Conservation (phyloP, 768 basidiomycete species). For the Antrodiella citrinella region DNA sequence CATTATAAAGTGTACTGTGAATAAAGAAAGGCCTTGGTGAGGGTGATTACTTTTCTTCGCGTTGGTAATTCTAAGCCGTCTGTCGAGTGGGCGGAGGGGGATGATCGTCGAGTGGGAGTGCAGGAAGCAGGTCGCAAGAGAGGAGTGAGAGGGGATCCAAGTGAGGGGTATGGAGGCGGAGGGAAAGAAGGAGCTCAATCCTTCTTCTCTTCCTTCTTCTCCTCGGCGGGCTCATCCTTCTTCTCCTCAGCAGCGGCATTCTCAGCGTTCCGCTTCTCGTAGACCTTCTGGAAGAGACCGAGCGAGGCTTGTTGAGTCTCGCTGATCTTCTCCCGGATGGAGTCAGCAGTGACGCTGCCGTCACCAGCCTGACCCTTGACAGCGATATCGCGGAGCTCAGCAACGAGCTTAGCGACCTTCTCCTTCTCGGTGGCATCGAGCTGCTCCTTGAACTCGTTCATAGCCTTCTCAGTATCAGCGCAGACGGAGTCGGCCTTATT, state of each 20-base stretch:
- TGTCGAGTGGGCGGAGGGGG: background rate
- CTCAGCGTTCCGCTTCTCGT: slow-evolving; percentile 86
- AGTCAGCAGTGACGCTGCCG: slow-evolving; percentile 69
- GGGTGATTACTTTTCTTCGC: slow-evolving; percentile 14
- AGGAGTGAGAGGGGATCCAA: background rate
- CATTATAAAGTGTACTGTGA: background rate
- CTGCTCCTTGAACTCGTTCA: slow-evolving; percentile 93
- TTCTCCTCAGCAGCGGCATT: slow-evolving; percentile 38
- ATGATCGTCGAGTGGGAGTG: background rate
- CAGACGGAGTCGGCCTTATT: slow-evolving; percentile 96
- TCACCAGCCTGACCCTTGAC: slow-evolving; percentile 87
- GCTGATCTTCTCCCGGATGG: slow-evolving; percentile 86
- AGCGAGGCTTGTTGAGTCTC: slow-evolving; percentile 94
- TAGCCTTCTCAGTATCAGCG: slow-evolving; percentile 92
- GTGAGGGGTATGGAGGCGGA: background rate
- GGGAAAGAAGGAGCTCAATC: slow-evolving; percentile 41
- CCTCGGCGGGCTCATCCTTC: slow-evolving; percentile 29
- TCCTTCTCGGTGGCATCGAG: slow-evolving; percentile 89
- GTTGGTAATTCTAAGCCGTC: background rate
- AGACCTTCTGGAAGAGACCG: slow-evolving; percentile 94
- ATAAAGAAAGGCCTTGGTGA: background rate
- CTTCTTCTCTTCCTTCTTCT: slow-evolving; percentile 94
- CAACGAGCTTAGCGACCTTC: slow-evolving; percentile 82
- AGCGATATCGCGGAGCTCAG: slow-evolving; percentile 83
- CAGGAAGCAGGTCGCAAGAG: background rate